Evolutionary conservation across 345 rosid species (phyloP).

Genomic region (Populus alba): DNA sequence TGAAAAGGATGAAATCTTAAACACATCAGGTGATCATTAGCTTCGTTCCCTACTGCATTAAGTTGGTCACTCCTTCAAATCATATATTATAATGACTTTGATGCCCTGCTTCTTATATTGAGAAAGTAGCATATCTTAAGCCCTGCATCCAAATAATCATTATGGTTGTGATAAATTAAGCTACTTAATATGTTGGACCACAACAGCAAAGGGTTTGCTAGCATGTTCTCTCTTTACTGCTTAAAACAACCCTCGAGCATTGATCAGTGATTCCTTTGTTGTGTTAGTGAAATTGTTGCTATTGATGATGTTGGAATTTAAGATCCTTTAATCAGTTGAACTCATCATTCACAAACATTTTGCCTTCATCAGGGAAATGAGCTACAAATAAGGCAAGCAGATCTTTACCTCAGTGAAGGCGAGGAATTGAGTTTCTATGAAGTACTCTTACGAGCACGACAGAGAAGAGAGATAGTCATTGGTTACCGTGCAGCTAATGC

Average conservation of each 20-base stretch:
- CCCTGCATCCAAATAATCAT: too few species aligned
- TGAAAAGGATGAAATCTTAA: background rate
- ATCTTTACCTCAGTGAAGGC: constrained; percentile 51
- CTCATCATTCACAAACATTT: background rate
- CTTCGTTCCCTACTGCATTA: background rate
- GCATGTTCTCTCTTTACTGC: background rate
- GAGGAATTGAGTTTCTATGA: constrained; percentile 68
- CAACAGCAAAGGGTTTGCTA: background rate
- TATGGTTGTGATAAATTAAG: too few species aligned
- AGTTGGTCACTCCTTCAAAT: background rate
- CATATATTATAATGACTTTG: background rate
- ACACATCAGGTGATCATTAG: background rate
- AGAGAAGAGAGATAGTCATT: constrained; percentile 58
- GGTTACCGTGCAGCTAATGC: constrained; percentile 55
- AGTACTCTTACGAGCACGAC: constrained; percentile 51
- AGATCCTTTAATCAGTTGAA: background rate
- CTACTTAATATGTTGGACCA: background rate
- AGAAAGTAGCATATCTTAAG: too few species aligned
- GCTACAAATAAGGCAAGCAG: constrained; percentile 58
- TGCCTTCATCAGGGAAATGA: constrained; percentile 55
- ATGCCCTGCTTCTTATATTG: too few species aligned
- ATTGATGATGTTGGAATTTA: background rate
- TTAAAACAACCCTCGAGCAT: background rate
- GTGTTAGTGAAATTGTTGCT: too few species aligned
- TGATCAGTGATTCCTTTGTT: background rate